Conservation (phyloP, 2,329 filamentous ascomycete species). For the Cordyceps fumosorosea region DNA sequence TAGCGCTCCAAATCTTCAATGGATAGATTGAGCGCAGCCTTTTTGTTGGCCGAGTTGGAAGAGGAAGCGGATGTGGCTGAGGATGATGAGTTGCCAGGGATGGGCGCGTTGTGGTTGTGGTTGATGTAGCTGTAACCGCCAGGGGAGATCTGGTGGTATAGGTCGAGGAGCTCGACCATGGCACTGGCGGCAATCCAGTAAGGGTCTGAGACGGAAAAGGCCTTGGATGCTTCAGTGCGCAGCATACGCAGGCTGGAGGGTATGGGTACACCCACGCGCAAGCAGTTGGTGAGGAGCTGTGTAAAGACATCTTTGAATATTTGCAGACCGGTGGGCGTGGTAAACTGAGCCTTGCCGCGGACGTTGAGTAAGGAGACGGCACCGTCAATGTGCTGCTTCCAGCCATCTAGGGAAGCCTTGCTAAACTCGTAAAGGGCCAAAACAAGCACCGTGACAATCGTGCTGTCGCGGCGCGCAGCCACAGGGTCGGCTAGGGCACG, state of each 20-base stretch:
- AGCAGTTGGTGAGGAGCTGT: slow-evolving; percentile 10
- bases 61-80: neutral
- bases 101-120: neutral
- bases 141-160: slow-evolving; percentile 12
- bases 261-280: slow-evolving; percentile 8
- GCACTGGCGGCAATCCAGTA: slow-evolving; percentile 13
- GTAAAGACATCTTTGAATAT: slow-evolving; percentile 15
- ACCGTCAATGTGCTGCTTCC: slow-evolving; percentile 13
- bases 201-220: slow-evolving; percentile 11
- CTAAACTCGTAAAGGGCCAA: slow-evolving; percentile 12
- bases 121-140: slow-evolving; percentile 10
- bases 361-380: slow-evolving; percentile 12
- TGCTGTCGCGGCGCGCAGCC: slow-evolving; percentile 11
- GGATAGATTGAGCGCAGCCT: neutral
- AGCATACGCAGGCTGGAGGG: slow-evolving; percentile 11
- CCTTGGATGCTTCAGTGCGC: slow-evolving; percentile 13
- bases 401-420: slow-evolving; percentile 12
- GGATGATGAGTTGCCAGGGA: neutral
- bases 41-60: neutral
- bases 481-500: slow-evolving; percentile 9
- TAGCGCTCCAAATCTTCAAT: slow-evolving; percentile 13
- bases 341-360: slow-evolving; percentile 12
- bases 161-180: slow-evolving; percentile 13
- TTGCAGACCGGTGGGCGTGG: slow-evolving; percentile 4
- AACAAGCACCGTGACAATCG: slow-evolving; percentile 11